Evolutionary conservation across 495 filamentous ascomycete species (phyloP), one percentile per base, ranked within the genome.

Genomic region (Halenospora varia): DNA sequence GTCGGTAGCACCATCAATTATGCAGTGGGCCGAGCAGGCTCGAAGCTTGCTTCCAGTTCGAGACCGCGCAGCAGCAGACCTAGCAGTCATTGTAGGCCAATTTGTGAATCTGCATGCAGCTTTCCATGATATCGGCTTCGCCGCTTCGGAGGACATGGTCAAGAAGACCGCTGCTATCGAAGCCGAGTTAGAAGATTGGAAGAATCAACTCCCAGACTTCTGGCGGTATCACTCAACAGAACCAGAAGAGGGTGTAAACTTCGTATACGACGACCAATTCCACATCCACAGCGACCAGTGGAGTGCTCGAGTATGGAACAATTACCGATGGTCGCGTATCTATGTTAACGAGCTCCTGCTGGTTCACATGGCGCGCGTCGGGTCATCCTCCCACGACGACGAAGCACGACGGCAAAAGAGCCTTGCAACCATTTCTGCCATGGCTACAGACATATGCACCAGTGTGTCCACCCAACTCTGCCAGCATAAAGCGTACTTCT

Each of bases 361-460:
- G 3, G 51, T 49, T 2, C 39, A 60, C 26, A 17, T 58, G 23
- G 18, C n/a, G 10, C 44, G 54, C 2, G 48, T 57, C 26, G 52
- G 42, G 15, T 41, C 35, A 39, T 44, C 41, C 15, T 51, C 40
- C 6, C 3, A 23, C 45, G 52, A 58, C 10, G 23, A 57, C 23
- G 18, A 11, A 0, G 13, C 35, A 11, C 63, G 60, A 42, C 25
- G 42, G 17, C 10, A n/a, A 13, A 50, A 51, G 18, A 56, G 47
- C 9, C 45, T 62, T 8, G 25, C 40, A 8, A 29, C 50, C 25
- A 61, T 62, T 55, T 53, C 40, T 4, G 23, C 23, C 8, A 47
- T 58, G 17, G 63, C 63, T 4, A 48, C 22, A 8, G 63, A 62
- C 9, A 61, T 61, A 13, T 62, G 60, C 54, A 58, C 8, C 17